Evolutionary conservation across 306 rosid species (phyloP), one percentile per base, ranked within the genome.

Genomic region (Cucurbita moschata): DNA sequence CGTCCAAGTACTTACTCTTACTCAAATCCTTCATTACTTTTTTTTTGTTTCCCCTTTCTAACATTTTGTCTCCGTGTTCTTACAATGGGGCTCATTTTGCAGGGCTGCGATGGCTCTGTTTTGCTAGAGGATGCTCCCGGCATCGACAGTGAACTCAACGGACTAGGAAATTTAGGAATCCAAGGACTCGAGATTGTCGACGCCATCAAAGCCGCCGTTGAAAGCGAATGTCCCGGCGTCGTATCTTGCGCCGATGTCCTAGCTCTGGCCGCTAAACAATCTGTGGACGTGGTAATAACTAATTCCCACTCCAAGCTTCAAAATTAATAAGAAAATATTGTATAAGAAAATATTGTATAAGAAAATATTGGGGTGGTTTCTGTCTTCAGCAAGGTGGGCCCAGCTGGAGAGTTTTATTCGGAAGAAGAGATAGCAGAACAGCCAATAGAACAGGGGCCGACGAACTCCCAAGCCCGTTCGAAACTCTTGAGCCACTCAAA

Each of bases 181-280:
- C 61, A 90, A 7, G 97, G 96, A 2, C 79, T 77, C 35, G 82
- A 18, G 14, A 81, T 88, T 0, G 81, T 91, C n/a, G 97, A 88
- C 77, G 83, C 52, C 79, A 88, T 91, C 72, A 91, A 91, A 67
- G 77, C 80, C 7, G 83, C 90, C 42, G 37, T 88, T 7, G 96
- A 88, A 71, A 84, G 18, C 38, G 82, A 88, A 30, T 91, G 97
- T 72, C 78, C 86, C 2, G 85, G 85, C 11, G 63, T 88, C 1
- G 96, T 91, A 2, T 88, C 92, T 18, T 91, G 96, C 46, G 92
- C 96, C 72, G 97, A 91, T 76, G 79, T 91, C 79, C 84, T 88
- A 23, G 90, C 90, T 4, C 86, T 87, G 63, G 97, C 96, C 0
- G 80, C 97, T 0, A 84, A 91, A 80, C 80, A 85, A 38, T 87